Conservation (phyloP, 2,329 filamentous ascomycete species). For the Thielaviopsis euricoi region DNA sequence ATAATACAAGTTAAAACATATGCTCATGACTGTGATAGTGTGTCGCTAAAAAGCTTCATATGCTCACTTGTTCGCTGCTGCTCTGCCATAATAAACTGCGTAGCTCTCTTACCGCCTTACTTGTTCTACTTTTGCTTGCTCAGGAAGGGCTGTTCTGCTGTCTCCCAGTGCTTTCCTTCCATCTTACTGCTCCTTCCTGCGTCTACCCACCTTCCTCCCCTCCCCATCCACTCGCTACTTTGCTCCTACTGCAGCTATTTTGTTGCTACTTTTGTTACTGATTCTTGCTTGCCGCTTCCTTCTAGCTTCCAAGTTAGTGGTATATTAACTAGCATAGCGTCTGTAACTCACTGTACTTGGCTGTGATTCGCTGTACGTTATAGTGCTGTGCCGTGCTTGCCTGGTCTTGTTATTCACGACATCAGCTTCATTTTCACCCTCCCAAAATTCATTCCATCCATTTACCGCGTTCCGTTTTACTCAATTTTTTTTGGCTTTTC, state of each 20-base stretch:
- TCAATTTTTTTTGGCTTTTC: neutral
- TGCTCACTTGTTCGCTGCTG: neutral
- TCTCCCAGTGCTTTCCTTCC: slow-evolving; percentile 8
- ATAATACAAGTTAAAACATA: too few species aligned
- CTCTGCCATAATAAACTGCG: too few species aligned
- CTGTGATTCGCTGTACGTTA: too few species aligned
- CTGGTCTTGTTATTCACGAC: neutral
- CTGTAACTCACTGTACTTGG: too few species aligned
- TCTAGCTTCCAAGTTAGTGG: too few species aligned
- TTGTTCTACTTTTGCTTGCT: neutral
- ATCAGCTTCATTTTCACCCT: neutral
- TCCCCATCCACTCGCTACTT: neutral
- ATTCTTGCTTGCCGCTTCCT: too few species aligned
- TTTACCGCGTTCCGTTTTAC: neutral
- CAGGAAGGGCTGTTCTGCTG: neutral
- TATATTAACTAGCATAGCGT: too few species aligned
- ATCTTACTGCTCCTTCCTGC: slow-evolving; percentile 14
- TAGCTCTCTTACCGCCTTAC: neutral
- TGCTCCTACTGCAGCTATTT: too few species aligned
- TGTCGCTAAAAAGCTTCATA: too few species aligned
- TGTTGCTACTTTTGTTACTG: too few species aligned
- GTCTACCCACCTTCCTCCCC: slow-evolving; percentile 12
- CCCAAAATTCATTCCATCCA: neutral
- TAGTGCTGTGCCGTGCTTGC: too few species aligned
- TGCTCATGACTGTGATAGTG: too few species aligned